phyloP scores from a whole-genome alignment of 2,329 filamentous ascomycete species.

The Ophiocordyceps polyrhachis-furcata region DNA sequence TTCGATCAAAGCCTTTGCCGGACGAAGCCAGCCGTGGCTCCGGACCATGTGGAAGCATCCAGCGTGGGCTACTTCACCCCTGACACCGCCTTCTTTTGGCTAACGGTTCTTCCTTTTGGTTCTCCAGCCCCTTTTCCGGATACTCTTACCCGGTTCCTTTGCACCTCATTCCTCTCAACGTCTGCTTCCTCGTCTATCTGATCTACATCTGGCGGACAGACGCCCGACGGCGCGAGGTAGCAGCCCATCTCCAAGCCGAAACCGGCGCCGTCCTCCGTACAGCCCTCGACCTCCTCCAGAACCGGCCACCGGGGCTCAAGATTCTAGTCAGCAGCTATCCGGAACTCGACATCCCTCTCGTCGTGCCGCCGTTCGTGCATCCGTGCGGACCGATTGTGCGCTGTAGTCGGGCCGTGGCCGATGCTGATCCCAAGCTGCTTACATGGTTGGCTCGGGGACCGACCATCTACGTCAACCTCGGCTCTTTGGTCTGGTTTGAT shows the following conservation, averaged over 20 bases:
- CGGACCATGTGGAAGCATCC: constrained; percentile 18
- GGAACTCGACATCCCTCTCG: constrained; percentile 21
- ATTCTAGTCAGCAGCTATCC: constrained; percentile 11
- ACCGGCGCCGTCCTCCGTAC: constrained; percentile 6
- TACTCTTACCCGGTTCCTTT: constrained; percentile 26
- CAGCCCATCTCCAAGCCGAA: constrained; percentile 3
- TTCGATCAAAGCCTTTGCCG: constrained; percentile 21
- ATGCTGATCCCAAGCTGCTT: constrained; percentile 20
- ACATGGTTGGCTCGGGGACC: constrained; percentile 22
- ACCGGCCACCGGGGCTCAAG: constrained; percentile 4
- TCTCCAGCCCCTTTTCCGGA: constrained; percentile 20
- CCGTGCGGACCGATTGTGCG: constrained; percentile 28
- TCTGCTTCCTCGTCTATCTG: constrained; percentile 16
- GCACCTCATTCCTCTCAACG: constrained; percentile 21
- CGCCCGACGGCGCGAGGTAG: constrained; percentile 4
- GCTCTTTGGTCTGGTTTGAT: constrained; percentile 16
- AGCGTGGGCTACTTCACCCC: constrained; percentile 10
- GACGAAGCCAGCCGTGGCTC: constrained; percentile 17
- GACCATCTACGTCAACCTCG: constrained; percentile 30
- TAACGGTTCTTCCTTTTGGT: neutral
- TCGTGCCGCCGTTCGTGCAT: constrained; percentile 19
- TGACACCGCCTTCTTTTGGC: neutral
- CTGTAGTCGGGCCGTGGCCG: constrained; percentile 11
- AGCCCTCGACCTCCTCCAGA: constrained; percentile 6
- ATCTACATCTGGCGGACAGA: constrained; percentile 5